phyloP scores from a whole-genome alignment of 345 rosid genomes.

The Acer negundo region DNA sequence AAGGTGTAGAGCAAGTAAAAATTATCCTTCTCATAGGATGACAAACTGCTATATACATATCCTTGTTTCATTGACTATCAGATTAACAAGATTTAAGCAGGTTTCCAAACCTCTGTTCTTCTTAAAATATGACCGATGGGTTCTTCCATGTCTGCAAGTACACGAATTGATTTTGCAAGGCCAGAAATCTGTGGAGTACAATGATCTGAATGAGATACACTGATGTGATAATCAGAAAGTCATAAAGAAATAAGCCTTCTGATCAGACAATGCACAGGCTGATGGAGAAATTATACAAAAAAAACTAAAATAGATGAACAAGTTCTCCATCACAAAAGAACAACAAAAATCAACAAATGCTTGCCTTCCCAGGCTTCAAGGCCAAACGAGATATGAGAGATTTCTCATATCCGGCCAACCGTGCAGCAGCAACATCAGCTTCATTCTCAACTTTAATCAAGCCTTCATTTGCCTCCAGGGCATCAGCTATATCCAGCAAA shows the following conservation, averaged over 20 bases:
- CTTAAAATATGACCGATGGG: slow-evolving; percentile 51
- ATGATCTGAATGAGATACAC: neutral
- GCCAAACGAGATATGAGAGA: slow-evolving; percentile 51
- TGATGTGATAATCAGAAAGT: neutral
- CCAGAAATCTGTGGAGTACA: slow-evolving; percentile 38
- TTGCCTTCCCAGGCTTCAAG: slow-evolving; percentile 62
- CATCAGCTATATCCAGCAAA: slow-evolving; percentile 52
- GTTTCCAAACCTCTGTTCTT: slow-evolving; percentile 50
- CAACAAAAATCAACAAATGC: slow-evolving; percentile 12
- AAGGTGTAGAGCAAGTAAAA: neutral
- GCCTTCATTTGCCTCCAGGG: slow-evolving; percentile 50
- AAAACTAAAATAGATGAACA: neutral
- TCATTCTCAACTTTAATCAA: slow-evolving; percentile 55
- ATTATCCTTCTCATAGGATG: neutral
- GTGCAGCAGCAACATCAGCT: slow-evolving; percentile 56
- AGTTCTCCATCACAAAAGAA: slow-evolving; percentile 6
- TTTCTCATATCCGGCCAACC: slow-evolving; percentile 43
- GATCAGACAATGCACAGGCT: neutral
- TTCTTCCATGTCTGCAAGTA: slow-evolving; percentile 62
- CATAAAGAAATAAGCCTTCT: slow-evolving; percentile 3
- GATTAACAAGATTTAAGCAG: neutral
- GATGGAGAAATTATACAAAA: neutral
- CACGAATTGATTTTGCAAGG: slow-evolving; percentile 55
- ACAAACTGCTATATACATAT: neutral
- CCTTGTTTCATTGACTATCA: neutral